Evolutionary conservation across 768 basidiomycete genomes (phyloP), one percentile per base, ranked within the genome.

Genomic region (Psilocybe subaeruginosa): DNA sequence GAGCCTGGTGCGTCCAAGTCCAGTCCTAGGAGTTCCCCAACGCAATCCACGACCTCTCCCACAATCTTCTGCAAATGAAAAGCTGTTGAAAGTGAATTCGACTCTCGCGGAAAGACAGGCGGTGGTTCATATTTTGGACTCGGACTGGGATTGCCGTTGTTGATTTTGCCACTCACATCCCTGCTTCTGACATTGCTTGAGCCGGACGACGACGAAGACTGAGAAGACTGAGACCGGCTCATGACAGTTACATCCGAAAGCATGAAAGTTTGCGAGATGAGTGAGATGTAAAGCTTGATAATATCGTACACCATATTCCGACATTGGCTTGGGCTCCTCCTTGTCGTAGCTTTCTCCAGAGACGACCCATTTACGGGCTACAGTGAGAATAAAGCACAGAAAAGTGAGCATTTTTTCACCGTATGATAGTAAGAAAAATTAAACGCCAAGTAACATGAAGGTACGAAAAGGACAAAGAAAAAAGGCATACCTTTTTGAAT

Each of bases 241-340:
- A 82, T 85, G 29, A 92, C 85, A 3, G 85, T 82, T 69, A 89
- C 83, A 68, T 82, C 23, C 83, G 86, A 76, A 41, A 76, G 71
- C 91, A 93, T 67, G 78, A 98, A 95, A 73, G 93, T 92, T 65
- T 93, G 86, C 0, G 93, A 95, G 41, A 97, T 74, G 27, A 92
- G 81, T 1, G 90, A 87, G 39, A 93, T 88, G 75, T 95, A 98
- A 39, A 91, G 83, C 68, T 89, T 90, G 68, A 95, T 80, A 46
- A 97, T 87, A 65, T 96, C 95, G 19, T 91, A 79, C 1, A 91
- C 91, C 93, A 98, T 96, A 2, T 86, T 86, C 23, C 87, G 84
- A 68, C 91, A 91, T 72, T 96, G 92, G 0, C 86, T 82, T 1
- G 94, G 87, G 63, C 92, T 93, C 45, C 95, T 89, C n/a, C 91